Base-by-base conservation (phyloP, 2,329 filamentous ascomycete genomes). In the Aspergillus tanneri region DNA sequence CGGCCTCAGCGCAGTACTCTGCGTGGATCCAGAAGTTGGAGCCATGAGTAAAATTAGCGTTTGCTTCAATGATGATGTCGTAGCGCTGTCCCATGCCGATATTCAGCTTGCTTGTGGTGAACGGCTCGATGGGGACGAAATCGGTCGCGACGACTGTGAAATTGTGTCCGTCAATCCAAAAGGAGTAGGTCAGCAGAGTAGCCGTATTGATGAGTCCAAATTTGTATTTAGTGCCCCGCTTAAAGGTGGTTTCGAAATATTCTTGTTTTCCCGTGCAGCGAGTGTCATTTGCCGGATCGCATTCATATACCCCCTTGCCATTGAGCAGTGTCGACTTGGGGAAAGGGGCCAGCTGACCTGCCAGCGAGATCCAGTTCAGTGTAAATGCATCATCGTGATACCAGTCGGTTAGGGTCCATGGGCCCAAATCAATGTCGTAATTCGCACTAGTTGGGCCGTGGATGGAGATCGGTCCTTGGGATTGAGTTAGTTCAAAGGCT, bases 81-180 rank as follows among this genome's bases (percentile, higher is more conserved):
- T 72, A 72, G 11, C 72, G 64, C 58, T 85, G 82, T 32, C 78
- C 80, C 36, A 86, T 74, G 25, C 77, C 82, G 10, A 87, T 71
- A 3, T 77, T 82, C 14, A 87, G 72, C 2, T 82, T 76, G 4
- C 78, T 72, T 0, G 83, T 84, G 3, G 78, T 72, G 62, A 86
- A 88, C 0, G 85, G 84, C 54, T 80, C 62, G 25, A 86, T 70
- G 2, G 78, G 72, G 3, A 85, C 80, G 47, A 84, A 84, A 61
- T 87, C 84, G 56, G 80, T 80, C 16, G 83, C 76, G 44, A 87
- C 82, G 46, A 87, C 80, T 0, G 76, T 84, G 66, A 87, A 71
- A 16, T 68, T 78, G 65, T 87, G 84, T 2, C 74, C 77, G 78
- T 85, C 59, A 71, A 85, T 75, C 23, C 63, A 71, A 16, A 58